Conservation (phyloP, 2,329 filamentous ascomycete genomes). For the Aspergillaceae sp. region DNA sequence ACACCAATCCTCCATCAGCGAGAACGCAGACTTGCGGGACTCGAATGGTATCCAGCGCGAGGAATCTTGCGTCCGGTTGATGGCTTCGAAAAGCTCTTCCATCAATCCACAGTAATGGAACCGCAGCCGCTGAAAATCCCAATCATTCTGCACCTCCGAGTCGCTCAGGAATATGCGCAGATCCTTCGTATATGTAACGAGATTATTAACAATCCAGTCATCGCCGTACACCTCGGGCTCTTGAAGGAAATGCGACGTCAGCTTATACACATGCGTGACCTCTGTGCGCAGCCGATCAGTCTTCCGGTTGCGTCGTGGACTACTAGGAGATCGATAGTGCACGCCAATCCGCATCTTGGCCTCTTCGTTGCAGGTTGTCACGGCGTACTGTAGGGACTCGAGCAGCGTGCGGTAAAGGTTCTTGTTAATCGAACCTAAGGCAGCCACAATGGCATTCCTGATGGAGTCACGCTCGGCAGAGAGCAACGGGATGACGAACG, state of each 20-base stretch:
- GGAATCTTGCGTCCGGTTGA: conserved; percentile 75
- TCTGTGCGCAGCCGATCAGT: conserved; percentile 86
- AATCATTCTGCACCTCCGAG: conserved; percentile 85
- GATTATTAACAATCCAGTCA: conserved; percentile 81
- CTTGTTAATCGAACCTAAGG: conserved; percentile 88
- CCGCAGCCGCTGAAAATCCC: conserved; percentile 83
- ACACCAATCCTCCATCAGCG: conserved; percentile 98
- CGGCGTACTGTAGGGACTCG: conserved; percentile 80
- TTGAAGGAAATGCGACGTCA: conserved; percentile 82
- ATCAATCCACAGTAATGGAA: conserved; percentile 91
- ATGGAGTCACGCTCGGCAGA: conserved; percentile 72
- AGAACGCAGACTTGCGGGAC: conserved; percentile 86
- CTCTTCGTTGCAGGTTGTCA: conserved; percentile 78
- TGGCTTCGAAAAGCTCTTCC: conserved; percentile 85
- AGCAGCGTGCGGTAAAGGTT: conserved; percentile 86
- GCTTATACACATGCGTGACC: conserved; percentile 90
- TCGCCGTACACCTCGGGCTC: conserved; percentile 70
- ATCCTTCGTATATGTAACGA: conserved; percentile 84
- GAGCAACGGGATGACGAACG: conserved; percentile 79
- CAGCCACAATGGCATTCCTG: conserved; percentile 79
- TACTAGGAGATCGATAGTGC: conserved; percentile 78
- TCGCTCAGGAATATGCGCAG: conserved; percentile 92
- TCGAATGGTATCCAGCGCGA: conserved; percentile 97
- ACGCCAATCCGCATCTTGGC: conserved; percentile 65
- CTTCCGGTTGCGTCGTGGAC: conserved; percentile 68